Base-by-base conservation (phyloP, 306 rosid genomes). In the Chamaecrista fasciculata region DNA sequence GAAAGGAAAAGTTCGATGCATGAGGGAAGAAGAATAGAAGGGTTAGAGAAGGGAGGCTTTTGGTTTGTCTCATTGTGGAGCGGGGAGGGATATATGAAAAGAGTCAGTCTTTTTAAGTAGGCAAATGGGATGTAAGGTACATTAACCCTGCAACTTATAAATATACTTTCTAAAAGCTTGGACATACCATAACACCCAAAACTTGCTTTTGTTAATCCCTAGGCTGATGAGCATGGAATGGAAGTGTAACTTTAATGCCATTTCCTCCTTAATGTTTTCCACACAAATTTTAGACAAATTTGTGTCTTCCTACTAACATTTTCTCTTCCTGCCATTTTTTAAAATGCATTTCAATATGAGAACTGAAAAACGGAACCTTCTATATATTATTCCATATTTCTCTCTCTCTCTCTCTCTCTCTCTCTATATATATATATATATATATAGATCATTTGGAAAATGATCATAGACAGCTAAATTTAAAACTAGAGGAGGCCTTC, bases 41-140 rank as follows among this genome's bases (percentile, higher is more conserved):
- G 18, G n/a, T n/a, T n/a, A n/a, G n/a, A n/a, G 66, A 59, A 34
- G 83, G 47, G 66, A 19, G 18, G 84, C 91, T 85, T 91, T 91
- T 83, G 19, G 82, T 85, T 89, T 89, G 95, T 85, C 83, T 84
- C 84, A 76, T 83, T 83, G 82, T 88, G 87, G 62, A 49, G 81
- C 82, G 62, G 59, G 80, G 79, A 71, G 72, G 67, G 68, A 69
- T 81, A 69, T 81, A 72, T 69, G 69, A 62, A 83, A 86, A 84
- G 85, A 78, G 66, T 70, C 79, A 52, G 71, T 76, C 83, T 87
- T 81, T 86, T 93, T 79, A 50, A 78, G 86, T 5, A 82, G 95
- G 95, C 96, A 91, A 94, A 80, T 91, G 89, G 92, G 67, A 94
- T 94, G 69, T 77, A 71, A 72, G 81, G 92, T 83, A 88, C 92